phyloP scores from a whole-genome alignment of 163 green algal species.

The Scenedesmus sp. region DNA sequence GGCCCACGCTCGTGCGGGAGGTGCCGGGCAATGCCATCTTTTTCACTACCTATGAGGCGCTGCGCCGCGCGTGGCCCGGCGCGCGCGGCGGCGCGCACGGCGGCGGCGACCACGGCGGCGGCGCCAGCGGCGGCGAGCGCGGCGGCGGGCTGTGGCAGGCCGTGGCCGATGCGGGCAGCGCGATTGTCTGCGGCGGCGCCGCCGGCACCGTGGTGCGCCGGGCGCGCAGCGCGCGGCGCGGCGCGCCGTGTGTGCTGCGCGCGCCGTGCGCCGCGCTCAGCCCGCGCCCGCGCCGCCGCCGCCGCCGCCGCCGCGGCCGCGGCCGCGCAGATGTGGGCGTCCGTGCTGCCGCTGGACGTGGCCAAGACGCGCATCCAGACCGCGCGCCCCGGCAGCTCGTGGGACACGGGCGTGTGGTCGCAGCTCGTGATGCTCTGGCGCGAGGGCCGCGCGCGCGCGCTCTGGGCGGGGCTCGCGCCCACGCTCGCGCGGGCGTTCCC shows the following conservation, averaged over 20 bases:
- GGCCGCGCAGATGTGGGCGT: constrained; percentile 75
- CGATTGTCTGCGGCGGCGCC: constrained; percentile 76
- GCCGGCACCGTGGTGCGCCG: constrained; percentile 75
- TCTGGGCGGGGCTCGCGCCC: constrained; percentile 84
- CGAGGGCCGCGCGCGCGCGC: constrained; percentile 57
- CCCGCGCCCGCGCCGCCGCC: neutral
- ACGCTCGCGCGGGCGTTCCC: constrained; percentile 88
- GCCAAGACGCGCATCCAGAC: constrained; percentile 93
- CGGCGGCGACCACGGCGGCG: constrained; percentile 11
- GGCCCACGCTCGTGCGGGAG: constrained; percentile 75
- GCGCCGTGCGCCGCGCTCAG: neutral
- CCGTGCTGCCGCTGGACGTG: constrained; percentile 87
- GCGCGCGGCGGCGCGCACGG: neutral
- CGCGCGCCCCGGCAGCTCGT: constrained; percentile 61
- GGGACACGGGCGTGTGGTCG: constrained; percentile 63
- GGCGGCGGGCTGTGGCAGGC: constrained; percentile 13
- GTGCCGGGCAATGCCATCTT: constrained; percentile 87
- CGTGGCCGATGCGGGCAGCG: constrained; percentile 14
- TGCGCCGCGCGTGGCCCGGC: constrained; percentile 37
- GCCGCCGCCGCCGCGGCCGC: neutral
- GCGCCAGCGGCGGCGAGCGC: constrained; percentile 12
- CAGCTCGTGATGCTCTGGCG: constrained; percentile 62
- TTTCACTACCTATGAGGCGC: constrained; percentile 77
- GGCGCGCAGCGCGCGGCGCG: no score
- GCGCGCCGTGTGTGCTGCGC: no score